These are phyloP conservation scores for Moesziomyces globuligerus DNA, from an alignment of 1,284 basidiomycete genomes.

Conservation along the genomic window DNA sequence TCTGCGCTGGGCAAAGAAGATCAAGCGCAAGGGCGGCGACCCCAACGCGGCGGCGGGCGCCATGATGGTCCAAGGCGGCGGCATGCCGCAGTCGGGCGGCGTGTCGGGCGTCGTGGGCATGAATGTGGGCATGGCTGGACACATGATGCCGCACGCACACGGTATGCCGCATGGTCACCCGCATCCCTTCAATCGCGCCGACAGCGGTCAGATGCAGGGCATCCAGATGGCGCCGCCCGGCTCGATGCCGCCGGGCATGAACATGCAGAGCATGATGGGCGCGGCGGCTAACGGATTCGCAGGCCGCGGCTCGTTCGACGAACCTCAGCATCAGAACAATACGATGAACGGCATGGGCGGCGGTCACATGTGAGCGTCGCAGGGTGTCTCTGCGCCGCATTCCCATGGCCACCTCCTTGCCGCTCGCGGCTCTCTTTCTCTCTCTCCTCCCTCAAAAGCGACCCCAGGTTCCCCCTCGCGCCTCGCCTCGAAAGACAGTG, in stretches of 20 bases:
- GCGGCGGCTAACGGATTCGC: slow-evolving; percentile 33
- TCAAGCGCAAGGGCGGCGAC: slow-evolving; percentile 61
- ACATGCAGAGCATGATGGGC: slow-evolving; percentile 34
- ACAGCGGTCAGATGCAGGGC: slow-evolving; percentile 33
- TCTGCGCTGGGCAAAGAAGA: slow-evolving; percentile 64
- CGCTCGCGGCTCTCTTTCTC: background rate
- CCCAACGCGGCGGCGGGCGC: slow-evolving; percentile 38
- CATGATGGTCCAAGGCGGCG: slow-evolving; percentile 26
- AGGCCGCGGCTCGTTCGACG: slow-evolving; percentile 32
- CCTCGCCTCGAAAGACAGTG: too few relatives aligned
- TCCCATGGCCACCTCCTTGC: background rate
- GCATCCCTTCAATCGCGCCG: slow-evolving; percentile 39
- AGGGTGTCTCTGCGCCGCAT: too few relatives aligned
- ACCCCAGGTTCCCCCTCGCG: background rate
- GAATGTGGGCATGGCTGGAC: slow-evolving; percentile 25
- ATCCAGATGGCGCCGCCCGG: slow-evolving; percentile 36
- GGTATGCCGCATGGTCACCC: slow-evolving; percentile 30
- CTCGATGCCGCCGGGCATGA: slow-evolving; percentile 29
- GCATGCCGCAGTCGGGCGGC: slow-evolving; percentile 20
- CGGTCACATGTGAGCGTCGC: slow-evolving; percentile 20
- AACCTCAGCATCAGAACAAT: slow-evolving; percentile 24
- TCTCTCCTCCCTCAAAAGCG: background rate
- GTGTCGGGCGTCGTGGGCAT: slow-evolving; percentile 13
- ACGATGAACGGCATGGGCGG: slow-evolving; percentile 32
- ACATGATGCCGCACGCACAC: slow-evolving; percentile 33